These are phyloP conservation scores for Colletotrichum simmondsii DNA, from an alignment of 2,329 filamentous ascomycete species.

Conservation along the genomic window DNA sequence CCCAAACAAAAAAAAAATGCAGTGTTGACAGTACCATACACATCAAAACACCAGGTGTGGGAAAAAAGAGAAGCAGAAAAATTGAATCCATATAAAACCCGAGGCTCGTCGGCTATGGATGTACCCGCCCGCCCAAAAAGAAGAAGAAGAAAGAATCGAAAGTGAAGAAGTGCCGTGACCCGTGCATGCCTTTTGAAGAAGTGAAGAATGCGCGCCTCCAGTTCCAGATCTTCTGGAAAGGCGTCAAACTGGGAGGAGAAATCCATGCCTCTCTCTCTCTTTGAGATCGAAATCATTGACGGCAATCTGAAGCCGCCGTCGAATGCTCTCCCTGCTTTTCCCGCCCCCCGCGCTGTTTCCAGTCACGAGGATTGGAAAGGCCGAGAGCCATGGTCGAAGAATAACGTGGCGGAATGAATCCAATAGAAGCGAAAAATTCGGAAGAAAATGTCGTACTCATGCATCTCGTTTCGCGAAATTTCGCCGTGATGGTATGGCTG, in stretches of 20 bases:
- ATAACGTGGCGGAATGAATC: background rate
- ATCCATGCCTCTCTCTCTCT: conserved; percentile 4
- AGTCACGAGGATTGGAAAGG: background rate
- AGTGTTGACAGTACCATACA: conserved; percentile 6
- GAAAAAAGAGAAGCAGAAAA: conserved; percentile 1
- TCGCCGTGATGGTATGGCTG: conserved; percentile 36
- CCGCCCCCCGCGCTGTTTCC: background rate
- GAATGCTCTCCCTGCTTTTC: background rate
- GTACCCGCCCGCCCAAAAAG: conserved; percentile 24
- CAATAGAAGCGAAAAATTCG: conserved; percentile 16
- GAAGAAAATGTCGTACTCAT: conserved; percentile 33
- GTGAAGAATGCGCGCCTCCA: conserved; percentile 13
- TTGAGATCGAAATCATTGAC: background rate
- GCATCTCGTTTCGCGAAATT: conserved; percentile 32
- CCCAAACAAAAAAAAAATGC: conserved; percentile 4
- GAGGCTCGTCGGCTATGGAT: conserved; percentile 14
- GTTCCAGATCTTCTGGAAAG: conserved; percentile 17
- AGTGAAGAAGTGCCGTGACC: conserved; percentile 14
- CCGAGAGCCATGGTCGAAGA: background rate
- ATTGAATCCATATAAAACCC: conserved; percentile 1
- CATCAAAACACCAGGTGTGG: conserved; percentile 11
- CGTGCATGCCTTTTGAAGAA: conserved; percentile 25
- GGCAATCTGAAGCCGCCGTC: background rate
- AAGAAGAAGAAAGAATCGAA: conserved; percentile 13
- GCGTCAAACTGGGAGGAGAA: background rate